phyloP scores from a whole-genome alignment of 2,329 filamentous ascomycete genomes.

The Moelleriella libera region DNA sequence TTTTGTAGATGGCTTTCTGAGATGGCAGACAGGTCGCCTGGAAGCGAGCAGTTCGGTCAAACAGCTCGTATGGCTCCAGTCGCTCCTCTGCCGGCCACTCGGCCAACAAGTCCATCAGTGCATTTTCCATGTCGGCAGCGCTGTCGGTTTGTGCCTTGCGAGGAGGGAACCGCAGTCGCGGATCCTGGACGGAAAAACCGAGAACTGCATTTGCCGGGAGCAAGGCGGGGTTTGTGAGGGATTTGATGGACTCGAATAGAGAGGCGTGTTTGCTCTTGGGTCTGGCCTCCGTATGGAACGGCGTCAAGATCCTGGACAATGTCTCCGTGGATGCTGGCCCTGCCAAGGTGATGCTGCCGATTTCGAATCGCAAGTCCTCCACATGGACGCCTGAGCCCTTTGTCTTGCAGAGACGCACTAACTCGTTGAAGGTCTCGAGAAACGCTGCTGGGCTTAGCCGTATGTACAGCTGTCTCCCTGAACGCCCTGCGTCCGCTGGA shows the following conservation, averaged over 20 bases:
- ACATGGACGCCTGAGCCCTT: slow-evolving; percentile 48
- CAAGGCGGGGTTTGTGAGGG: slow-evolving; percentile 53
- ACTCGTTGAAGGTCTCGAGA: slow-evolving; percentile 49
- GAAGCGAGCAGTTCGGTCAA: slow-evolving; percentile 52
- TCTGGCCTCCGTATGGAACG: slow-evolving; percentile 22
- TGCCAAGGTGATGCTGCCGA: slow-evolving; percentile 42
- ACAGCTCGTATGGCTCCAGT: slow-evolving; percentile 39
- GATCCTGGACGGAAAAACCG: slow-evolving; percentile 62
- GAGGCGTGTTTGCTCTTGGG: slow-evolving; percentile 24
- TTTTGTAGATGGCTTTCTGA: slow-evolving; percentile 69
- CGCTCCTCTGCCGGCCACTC: slow-evolving; percentile 51
- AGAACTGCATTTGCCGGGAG: slow-evolving; percentile 59
- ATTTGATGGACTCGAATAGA: slow-evolving; percentile 36
- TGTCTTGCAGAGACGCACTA: slow-evolving; percentile 42
- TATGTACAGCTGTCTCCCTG: slow-evolving; percentile 42
- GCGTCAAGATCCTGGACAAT: slow-evolving; percentile 52
- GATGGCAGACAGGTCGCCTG: slow-evolving; percentile 52
- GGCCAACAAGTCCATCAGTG: slow-evolving; percentile 46
- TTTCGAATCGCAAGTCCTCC: slow-evolving; percentile 56
- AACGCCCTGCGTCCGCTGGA: slow-evolving; percentile 9
- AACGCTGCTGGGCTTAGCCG: slow-evolving; percentile 76
- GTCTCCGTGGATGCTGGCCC: slow-evolving; percentile 67
- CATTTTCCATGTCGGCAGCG: slow-evolving; percentile 18
- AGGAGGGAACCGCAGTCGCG: slow-evolving; percentile 66
- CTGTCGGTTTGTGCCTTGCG: slow-evolving; percentile 32